Evolutionary conservation across 192 early-diverging fungal species (phyloP), one percentile per base, ranked within the genome.

Genomic region (Podila epigama): DNA sequence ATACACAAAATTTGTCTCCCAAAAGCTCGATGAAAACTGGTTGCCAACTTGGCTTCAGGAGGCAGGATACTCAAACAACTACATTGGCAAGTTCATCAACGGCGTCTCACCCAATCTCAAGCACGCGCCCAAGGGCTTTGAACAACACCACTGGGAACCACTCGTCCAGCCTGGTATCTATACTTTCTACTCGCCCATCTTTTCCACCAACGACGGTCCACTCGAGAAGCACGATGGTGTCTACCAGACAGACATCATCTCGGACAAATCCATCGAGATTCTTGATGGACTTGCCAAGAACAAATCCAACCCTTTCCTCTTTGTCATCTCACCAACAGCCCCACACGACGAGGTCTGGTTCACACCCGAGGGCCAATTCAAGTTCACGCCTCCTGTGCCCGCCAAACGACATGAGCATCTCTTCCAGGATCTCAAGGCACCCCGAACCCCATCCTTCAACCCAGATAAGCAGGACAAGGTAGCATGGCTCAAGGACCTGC

Each of bases 41-140:
- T 66, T 77, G 37, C 73, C 73, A 3, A 57, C 59, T 13, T 77
- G 73, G 73, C 53, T 77, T 2, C 63, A 70, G 57, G 22, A 63
- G 41, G 77, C 79, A 13, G 89, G 89, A 18, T 91, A 91, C 60
- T 73, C 70, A 33, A 91, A 87, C 41, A 79, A 89, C 64, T 90
- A 87, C 58, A 87, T 88, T 53, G 90, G 90, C n/a, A 91, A 91
- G 53, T 81, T 91, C 44, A 84, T 90, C 65, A 89, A 90, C 66
- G 85, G 82, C 8, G 73, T 77, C 60, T 59, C 66, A 1, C 73
- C 75, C 16, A 51, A 58, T 36, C 58, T 63, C 20, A 75, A 73
- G 50, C 63, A 62, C 13, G 81, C 81, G 18, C 80, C 80, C 42
- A 82, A 82, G 55, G 81, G 81, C 1, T 82, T 77, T 25, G 73